These are phyloP conservation scores for Lantana camara DNA, from an alignment of 257 asterid genomes.

Conservation along the genomic window DNA sequence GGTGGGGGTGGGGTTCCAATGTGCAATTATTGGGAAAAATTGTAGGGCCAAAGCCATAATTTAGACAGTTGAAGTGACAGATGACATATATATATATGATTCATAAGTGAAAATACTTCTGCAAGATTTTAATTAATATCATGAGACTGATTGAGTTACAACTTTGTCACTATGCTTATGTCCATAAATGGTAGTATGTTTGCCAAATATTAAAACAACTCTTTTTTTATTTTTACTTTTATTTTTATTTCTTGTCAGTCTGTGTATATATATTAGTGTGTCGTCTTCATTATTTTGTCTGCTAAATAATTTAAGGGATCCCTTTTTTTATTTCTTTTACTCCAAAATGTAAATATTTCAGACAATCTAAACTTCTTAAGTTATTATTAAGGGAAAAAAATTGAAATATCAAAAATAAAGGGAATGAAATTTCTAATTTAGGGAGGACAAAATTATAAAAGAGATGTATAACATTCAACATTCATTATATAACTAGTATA, in stretches of 20 bases:
- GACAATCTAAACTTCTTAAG: no score
- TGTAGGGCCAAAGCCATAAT: conserved; percentile 17
- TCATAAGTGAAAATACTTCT: conserved; percentile 4
- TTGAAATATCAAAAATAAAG: no score
- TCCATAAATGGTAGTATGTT: background rate
- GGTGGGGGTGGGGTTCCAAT: background rate
- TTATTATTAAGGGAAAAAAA: no score
- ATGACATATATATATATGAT: background rate
- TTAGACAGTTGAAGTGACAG: background rate
- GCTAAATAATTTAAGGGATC: background rate
- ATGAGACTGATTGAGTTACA: conserved; percentile 8
- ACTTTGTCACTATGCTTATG: conserved; percentile 7
- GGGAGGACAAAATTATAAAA: no score
- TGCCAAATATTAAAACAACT: background rate
- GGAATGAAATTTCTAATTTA: no score
- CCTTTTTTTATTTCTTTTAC: no score
- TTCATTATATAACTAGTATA: no score
- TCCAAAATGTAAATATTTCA: no score
- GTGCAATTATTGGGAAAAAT: background rate
- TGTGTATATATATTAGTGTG: background rate
- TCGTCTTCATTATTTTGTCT: background rate
- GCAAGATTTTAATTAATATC: background rate
- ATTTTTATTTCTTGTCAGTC: no score
- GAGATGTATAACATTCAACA: no score
- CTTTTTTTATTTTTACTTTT: no score